Conservation (phyloP, 2,329 filamentous ascomycete species). For the Paecilomyces variotii region DNA sequence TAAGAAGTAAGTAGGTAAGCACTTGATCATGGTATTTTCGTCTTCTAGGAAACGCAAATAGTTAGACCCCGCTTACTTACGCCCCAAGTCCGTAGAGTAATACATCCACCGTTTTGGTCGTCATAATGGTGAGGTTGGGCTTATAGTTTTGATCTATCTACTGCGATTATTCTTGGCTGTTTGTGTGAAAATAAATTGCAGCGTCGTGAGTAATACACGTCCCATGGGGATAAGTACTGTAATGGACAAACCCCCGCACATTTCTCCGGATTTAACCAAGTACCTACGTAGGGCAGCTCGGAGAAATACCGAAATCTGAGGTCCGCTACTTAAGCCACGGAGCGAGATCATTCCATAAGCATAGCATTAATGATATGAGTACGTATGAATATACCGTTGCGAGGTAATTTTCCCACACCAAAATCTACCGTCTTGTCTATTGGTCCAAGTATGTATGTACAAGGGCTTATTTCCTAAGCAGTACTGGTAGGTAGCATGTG, state of each 20-base stretch:
- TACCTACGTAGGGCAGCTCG: neutral
- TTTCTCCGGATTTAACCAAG: neutral
- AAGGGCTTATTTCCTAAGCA: too few relatives aligned
- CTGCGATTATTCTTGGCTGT: too few relatives aligned
- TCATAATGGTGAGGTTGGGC: neutral
- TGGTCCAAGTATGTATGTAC: too few relatives aligned
- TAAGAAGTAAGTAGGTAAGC: neutral
- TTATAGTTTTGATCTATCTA: too few relatives aligned
- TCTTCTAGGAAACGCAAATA: neutral
- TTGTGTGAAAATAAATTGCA: too few relatives aligned
- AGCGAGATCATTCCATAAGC: too few relatives aligned
- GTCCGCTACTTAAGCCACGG: neutral
- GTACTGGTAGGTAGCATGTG: too few relatives aligned
- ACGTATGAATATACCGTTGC: neutral
- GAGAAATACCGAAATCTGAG: neutral
- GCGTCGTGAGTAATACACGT: neutral
- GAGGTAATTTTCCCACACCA: too few relatives aligned
- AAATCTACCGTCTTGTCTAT: too few relatives aligned
- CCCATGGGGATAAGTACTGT: neutral
- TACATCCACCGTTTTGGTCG: neutral
- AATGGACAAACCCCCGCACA: neutral
- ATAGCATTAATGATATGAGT: too few relatives aligned
- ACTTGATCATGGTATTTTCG: neutral
- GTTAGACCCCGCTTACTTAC: neutral
- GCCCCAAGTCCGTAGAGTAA: neutral